A percentile compares a stretch with the other conserved stretches of the same genome.
Evolutionary conservation across 805 yeast genomes (phyloP).

Genomic region (Candida mattraensis): DNA sequence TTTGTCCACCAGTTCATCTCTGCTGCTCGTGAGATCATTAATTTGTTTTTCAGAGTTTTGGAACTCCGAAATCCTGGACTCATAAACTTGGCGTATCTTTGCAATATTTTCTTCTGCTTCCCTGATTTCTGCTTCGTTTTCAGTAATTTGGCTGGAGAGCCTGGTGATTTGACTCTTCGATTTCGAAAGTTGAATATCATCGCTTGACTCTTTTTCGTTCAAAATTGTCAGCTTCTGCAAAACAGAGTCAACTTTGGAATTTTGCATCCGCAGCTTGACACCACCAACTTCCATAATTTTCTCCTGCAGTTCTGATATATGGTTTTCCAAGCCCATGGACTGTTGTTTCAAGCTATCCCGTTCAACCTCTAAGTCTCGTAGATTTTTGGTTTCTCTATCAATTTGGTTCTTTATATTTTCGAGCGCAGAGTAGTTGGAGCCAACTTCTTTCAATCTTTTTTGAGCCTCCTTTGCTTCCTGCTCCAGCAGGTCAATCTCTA

Average conservation of each 20-base stretch:
- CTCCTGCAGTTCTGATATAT: slow-evolving; percentile 64
- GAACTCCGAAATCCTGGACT: slow-evolving; percentile 26
- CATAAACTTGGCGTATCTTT: slow-evolving; percentile 32
- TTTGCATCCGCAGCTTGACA: slow-evolving; percentile 72
- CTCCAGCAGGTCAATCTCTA: slow-evolving; percentile 64
- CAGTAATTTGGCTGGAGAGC: slow-evolving; percentile 45
- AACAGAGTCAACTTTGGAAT: slow-evolving; percentile 76
- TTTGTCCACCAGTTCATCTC: slow-evolving; percentile 41
- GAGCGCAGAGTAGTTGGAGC: slow-evolving; percentile 16
- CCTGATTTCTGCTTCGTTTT: slow-evolving; percentile 47
- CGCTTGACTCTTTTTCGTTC: slow-evolving; percentile 55
- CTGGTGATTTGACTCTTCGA: slow-evolving; percentile 63
- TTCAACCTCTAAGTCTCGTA: slow-evolving; percentile 25
- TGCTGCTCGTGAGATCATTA: slow-evolving; percentile 26
- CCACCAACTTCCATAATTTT: slow-evolving; percentile 93
- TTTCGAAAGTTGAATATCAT: slow-evolving; percentile 56
- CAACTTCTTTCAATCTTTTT: slow-evolving; percentile 40
- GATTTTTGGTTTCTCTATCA: slow-evolving; percentile 34
- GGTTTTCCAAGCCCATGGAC: slow-evolving; percentile 53
- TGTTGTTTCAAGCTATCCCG: slow-evolving; percentile 45
- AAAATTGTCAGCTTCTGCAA: slow-evolving; percentile 63
- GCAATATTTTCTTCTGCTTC: slow-evolving; percentile 35
- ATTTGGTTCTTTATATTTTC: slow-evolving; percentile 20
- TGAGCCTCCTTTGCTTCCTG: slow-evolving; percentile 52
- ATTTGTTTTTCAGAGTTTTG: slow-evolving; percentile 37